Evolutionary conservation across 331 rosid species (phyloP).

Genomic region (Malus hybrid): DNA sequence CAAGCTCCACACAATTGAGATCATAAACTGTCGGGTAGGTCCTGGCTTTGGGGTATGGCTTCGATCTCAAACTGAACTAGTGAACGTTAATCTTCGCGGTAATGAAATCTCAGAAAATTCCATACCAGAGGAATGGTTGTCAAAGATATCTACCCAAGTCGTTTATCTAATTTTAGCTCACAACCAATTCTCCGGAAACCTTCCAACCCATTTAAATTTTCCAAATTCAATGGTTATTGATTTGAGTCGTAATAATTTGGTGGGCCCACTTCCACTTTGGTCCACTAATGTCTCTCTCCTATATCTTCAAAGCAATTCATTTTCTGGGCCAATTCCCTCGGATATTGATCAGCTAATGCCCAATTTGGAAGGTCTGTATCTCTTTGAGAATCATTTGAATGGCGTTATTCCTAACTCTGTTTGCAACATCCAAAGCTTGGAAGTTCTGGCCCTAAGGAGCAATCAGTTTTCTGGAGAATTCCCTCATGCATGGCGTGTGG

Average conservation of each 20-base stretch:
- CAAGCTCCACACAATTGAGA: background rate
- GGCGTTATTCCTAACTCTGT: conserved; percentile 2
- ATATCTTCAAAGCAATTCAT: background rate
- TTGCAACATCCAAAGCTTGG: background rate
- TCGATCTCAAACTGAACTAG: conserved; percentile 9
- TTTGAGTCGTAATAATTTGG: conserved; percentile 4
- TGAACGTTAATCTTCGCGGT: background rate
- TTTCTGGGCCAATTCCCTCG: background rate
- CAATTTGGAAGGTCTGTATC: background rate
- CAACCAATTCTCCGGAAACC: background rate
- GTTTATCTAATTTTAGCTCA: background rate
- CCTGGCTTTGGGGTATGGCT: conserved; percentile 11
- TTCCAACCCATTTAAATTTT: background rate
- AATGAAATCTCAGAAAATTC: background rate
- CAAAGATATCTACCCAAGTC: background rate
- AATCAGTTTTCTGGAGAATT: background rate
- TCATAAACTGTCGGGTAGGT: conserved; percentile 9
- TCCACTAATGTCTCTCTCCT: background rate
- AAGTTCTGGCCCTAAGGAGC: background rate
- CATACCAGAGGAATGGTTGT: conserved; percentile 14
- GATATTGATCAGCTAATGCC: background rate
- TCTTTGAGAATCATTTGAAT: background rate
- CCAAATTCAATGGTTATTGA: background rate
- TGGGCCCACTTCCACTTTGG: conserved; percentile 1
- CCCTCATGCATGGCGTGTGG: background rate